Conservation (phyloP, 768 basidiomycete genomes). For the Lactarius trivialis region DNA sequence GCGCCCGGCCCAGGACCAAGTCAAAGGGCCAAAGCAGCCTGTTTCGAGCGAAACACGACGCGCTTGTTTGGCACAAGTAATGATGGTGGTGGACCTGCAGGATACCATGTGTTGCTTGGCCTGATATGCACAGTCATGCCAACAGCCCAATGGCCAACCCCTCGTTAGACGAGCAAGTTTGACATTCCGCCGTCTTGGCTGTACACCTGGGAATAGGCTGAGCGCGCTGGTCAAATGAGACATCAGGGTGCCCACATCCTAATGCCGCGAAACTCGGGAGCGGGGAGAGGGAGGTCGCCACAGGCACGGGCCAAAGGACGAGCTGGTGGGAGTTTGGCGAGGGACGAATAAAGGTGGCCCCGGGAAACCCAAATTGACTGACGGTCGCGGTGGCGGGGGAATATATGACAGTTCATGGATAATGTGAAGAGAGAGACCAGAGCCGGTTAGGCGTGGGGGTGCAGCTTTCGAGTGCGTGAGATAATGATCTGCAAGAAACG, state of each 20-base stretch:
- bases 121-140: background rate
- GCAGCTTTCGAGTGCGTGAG: background rate
- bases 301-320: background rate
- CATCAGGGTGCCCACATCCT: background rate
- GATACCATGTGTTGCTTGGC: slow-evolving; percentile 11
- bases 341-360: slow-evolving; percentile 4
- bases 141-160: background rate
- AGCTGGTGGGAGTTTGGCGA: background rate
- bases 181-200: background rate
- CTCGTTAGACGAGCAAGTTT: slow-evolving; percentile 1
- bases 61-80: background rate
- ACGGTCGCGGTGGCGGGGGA: slow-evolving; percentile 4
- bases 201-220: background rate
- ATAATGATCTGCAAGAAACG: slow-evolving; percentile 16
- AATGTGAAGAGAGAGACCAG: slow-evolving; percentile 15
- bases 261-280: background rate
- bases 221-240: too few species aligned
- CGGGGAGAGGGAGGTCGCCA: background rate
- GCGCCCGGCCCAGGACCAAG: slow-evolving; percentile 2
- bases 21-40: background rate
- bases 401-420: slow-evolving; percentile 5
- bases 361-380: background rate
- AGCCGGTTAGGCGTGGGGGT: slow-evolving; percentile 2
- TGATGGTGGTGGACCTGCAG: slow-evolving; percentile 10
- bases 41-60: slow-evolving; percentile 1